Percentiles rank a stretch among this genome's conserved stretches.
Conservation (phyloP, 2,329 filamentous ascomycete genomes). For the Aspergillus sp. region DNA sequence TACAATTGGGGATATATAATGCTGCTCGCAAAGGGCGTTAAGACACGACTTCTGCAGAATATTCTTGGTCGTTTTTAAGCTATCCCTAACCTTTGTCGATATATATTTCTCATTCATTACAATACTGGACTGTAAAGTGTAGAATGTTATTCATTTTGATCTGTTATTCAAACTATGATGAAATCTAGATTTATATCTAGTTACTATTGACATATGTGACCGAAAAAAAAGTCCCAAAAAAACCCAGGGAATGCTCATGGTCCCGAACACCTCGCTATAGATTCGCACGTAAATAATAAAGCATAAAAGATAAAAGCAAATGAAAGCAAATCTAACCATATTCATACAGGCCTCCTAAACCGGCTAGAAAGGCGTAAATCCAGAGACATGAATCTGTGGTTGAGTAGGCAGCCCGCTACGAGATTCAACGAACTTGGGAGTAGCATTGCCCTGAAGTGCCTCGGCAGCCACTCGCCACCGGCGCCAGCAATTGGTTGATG, state of each 20-base stretch:
- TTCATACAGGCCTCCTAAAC: background rate
- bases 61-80: background rate
- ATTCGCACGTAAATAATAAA: background rate
- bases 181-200: background rate
- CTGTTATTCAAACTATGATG: too few species aligned
- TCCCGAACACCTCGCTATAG: constrained; percentile 12
- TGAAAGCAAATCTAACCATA: background rate
- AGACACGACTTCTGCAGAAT: background rate
- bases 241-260: background rate
- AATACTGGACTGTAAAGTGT: too few species aligned
- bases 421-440: constrained; percentile 24
- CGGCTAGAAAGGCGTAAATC: constrained; percentile 23
- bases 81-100: background rate
- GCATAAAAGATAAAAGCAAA: background rate
- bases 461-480: constrained; percentile 25
- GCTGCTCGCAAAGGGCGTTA: background rate
- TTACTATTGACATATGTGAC: background rate
- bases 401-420: constrained; percentile 21
- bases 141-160: too few species aligned
- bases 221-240: background rate
- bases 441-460: constrained; percentile 22
- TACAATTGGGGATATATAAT: background rate
- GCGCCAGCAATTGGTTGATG: constrained; percentile 24
- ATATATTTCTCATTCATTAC: background rate
- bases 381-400: constrained; percentile 24